A percentile compares a stretch with the other conserved stretches of the same genome.
Conservation (phyloP, 129 eudicot genomes). For the Tanacetum coccineum region DNA sequence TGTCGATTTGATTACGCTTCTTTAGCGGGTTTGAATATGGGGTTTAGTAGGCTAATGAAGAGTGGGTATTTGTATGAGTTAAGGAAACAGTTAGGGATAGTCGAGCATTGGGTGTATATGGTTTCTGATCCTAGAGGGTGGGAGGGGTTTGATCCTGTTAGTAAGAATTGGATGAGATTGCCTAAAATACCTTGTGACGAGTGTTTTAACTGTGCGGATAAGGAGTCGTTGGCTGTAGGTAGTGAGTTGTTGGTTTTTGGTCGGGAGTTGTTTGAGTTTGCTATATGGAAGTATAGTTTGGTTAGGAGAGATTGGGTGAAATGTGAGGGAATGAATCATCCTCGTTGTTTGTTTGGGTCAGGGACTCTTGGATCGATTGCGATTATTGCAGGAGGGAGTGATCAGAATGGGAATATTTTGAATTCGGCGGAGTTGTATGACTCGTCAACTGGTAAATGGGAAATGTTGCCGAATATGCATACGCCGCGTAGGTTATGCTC, state of each 20-base stretch:
- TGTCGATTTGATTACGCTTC: constrained; percentile 56
- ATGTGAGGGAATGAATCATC: constrained; percentile 49
- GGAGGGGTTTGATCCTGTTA: constrained; percentile 61
- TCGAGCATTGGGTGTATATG: constrained; percentile 75
- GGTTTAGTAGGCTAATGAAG: constrained; percentile 43
- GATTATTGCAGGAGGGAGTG: constrained; percentile 65
- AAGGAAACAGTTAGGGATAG: constrained; percentile 45
- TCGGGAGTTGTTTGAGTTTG: constrained; percentile 51
- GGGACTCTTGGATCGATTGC: constrained; percentile 53
- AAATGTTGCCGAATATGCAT: constrained; percentile 55
- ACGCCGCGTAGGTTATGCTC: constrained; percentile 51
- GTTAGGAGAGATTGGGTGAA: constrained; percentile 36
- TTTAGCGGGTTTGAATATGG: constrained; percentile 37
- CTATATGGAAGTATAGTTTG: constrained; percentile 56
- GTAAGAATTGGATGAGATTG: constrained; percentile 58
- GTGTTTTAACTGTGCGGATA: constrained; percentile 50
- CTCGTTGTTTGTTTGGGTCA: constrained; percentile 63
- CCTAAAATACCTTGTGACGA: constrained; percentile 62
- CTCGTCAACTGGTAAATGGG: constrained; percentile 50
- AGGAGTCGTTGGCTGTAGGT: constrained; percentile 62
- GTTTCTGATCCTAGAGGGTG: constrained; percentile 61
- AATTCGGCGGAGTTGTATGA: constrained; percentile 60
- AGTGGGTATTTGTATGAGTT: constrained; percentile 50
- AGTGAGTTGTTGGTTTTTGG: constrained; percentile 59
- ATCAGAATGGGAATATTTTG: constrained; percentile 41